Conservation (phyloP, 225 moss, liverwort and hornwort species). For the Pseudoscleropodium purum region DNA sequence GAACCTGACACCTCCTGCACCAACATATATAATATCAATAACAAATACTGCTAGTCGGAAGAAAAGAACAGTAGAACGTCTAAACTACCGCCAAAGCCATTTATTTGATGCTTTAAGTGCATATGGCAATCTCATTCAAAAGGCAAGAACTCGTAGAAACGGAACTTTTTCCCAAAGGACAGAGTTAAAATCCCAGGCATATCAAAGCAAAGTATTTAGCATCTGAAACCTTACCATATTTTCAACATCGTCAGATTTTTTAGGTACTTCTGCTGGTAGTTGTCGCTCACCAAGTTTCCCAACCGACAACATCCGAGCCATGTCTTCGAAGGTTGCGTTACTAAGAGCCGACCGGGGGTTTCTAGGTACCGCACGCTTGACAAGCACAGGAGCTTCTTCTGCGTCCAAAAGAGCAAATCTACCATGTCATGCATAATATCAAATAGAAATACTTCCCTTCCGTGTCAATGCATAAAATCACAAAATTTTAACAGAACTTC, state of each 20-base stretch:
- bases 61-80: not conserved
- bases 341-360: slow-evolving; percentile 34
- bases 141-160: not conserved
- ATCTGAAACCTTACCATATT: slow-evolving; percentile 24
- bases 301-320: slow-evolving; percentile 20
- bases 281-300: slow-evolving; percentile 17
- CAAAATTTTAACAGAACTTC: not conserved
- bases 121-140: not conserved
- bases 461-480: not conserved
- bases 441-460: not conserved
- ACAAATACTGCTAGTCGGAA: not conserved
- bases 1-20: slow-evolving; percentile 45
- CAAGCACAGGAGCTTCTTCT: slow-evolving; percentile 10
- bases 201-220: not conserved
- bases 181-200: not conserved
- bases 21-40: not conserved
- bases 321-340: slow-evolving; percentile 24
- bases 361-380: slow-evolving; percentile 31
- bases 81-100: not conserved
- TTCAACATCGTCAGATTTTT: slow-evolving; percentile 31
- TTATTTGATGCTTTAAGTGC: not conserved
- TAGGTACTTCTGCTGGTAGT: not conserved
- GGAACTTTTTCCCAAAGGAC: not conserved
- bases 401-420: not conserved
- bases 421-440: not conserved